phyloP scores from a whole-genome alignment of 345 rosid genomes.

The Schrenkiella parvula region DNA sequence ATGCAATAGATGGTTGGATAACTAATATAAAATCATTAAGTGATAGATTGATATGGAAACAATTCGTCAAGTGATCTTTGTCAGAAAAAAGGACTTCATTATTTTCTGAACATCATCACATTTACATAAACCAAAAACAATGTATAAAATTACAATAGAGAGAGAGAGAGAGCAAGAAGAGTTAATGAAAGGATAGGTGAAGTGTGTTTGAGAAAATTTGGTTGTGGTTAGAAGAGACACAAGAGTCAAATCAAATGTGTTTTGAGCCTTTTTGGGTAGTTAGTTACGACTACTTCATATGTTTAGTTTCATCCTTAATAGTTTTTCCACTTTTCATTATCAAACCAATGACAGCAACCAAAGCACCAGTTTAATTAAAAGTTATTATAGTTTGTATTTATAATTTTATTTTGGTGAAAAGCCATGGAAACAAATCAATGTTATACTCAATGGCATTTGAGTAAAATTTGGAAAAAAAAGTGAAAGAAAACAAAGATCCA shows the following conservation, averaged over 20 bases:
- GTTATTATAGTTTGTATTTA: neutral
- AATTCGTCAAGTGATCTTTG: neutral
- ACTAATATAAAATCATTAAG: neutral
- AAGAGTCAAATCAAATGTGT: conserved; percentile 8
- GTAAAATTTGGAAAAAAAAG: neutral
- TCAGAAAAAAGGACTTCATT: neutral
- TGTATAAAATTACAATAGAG: neutral
- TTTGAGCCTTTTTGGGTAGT: neutral
- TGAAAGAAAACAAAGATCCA: neutral
- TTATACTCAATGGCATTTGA: neutral
- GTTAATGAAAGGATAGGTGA: neutral
- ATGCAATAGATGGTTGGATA: neutral
- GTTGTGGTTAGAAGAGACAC: neutral
- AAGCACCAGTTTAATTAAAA: neutral
- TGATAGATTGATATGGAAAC: neutral
- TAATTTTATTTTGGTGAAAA: neutral
- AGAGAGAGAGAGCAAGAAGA: neutral
- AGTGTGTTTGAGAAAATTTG: neutral
- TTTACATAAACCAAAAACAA: neutral
- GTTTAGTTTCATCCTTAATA: neutral
- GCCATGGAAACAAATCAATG: neutral
- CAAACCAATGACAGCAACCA: neutral
- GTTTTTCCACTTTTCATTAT: neutral
- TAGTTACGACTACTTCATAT: neutral
- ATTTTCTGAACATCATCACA: neutral